Percentiles rank a stretch among this genome's conserved stretches.
Evolutionary conservation across 805 yeast genomes (phyloP).

Genomic region (Saccharomycopsis javanensis): DNA sequence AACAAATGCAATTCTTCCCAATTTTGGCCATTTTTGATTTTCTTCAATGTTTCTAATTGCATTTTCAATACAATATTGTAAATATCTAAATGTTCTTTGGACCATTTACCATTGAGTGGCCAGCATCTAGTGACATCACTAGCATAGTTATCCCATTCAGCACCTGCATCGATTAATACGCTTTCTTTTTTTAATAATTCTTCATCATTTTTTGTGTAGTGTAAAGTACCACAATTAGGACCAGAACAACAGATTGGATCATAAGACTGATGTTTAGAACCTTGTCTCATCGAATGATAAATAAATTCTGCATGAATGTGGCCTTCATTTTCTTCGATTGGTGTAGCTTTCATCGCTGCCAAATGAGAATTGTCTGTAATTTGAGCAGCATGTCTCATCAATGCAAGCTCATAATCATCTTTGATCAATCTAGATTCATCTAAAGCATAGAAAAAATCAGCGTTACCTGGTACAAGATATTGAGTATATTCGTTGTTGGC

Average conservation of each 20-base stretch:
- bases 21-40: slow-evolving; percentile 66
- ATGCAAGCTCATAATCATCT: slow-evolving; percentile 68
- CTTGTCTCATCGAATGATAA: slow-evolving; percentile 89
- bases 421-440: slow-evolving; percentile 84
- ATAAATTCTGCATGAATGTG: slow-evolving; percentile 94
- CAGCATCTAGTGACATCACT: slow-evolving; percentile 92
- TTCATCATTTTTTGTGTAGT: slow-evolving; percentile 77
- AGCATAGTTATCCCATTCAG: slow-evolving; percentile 91
- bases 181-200: slow-evolving; percentile 47
- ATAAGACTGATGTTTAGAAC: slow-evolving; percentile 79
- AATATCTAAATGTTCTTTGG: slow-evolving; percentile 74
- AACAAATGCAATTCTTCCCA: slow-evolving; percentile 83
- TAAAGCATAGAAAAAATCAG: slow-evolving; percentile 55
- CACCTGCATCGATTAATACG: slow-evolving; percentile 89
- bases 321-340: slow-evolving; percentile 78
- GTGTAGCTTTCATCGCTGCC: slow-evolving; percentile 88
- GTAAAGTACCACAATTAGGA: slow-evolving; percentile 81
- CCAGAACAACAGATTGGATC: slow-evolving; percentile 97
- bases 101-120: slow-evolving; percentile 87
- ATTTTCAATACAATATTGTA: slow-evolving; percentile 73
- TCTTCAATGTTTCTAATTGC: slow-evolving; percentile 65
- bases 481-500: slow-evolving; percentile 31
- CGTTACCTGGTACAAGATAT: slow-evolving; percentile 35
- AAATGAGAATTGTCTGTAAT: slow-evolving; percentile 83
- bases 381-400: slow-evolving; percentile 70